Evolutionary conservation across 2,329 filamentous ascomycete species (phyloP).

Genomic region (Pseudogymnoascus destructans): DNA sequence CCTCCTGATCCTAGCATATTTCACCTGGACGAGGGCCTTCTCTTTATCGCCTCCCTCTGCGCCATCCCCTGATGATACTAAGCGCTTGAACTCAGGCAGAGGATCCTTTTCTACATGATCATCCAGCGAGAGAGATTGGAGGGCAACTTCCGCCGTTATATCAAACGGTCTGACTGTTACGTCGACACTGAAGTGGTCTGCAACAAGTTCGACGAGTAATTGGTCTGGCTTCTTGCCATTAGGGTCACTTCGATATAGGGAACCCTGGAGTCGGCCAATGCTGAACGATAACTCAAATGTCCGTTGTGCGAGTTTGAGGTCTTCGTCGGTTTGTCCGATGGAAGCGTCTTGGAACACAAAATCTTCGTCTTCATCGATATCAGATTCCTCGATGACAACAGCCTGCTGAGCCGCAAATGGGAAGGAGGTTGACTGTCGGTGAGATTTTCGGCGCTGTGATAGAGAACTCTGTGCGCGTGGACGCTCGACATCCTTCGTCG

Average conservation of each 20-base stretch:
- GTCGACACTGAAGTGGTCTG: constrained; percentile 74
- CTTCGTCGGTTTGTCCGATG: constrained; percentile 39
- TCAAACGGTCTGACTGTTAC: constrained; percentile 84
- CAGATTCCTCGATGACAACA: constrained; percentile 52
- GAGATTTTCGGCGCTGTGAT: constrained; percentile 30
- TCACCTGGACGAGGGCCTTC: constrained; percentile 73
- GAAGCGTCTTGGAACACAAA: constrained; percentile 55
- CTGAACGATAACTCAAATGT: constrained; percentile 96
- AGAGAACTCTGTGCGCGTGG: constrained; percentile 20
- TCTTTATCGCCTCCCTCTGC: constrained; percentile 64
- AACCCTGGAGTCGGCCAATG: constrained; percentile 86
- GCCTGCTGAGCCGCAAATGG: constrained; percentile 61
- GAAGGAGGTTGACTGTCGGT: constrained; percentile 56
- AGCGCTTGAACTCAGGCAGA: constrained; percentile 84
- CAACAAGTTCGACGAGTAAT: constrained; percentile 79
- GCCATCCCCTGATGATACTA: constrained; percentile 70
- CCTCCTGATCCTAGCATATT: constrained; percentile 78
- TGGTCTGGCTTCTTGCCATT: constrained; percentile 64
- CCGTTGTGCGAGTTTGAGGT: constrained; percentile 67
- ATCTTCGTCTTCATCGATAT: constrained; percentile 44
- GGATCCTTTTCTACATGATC: constrained; percentile 87
- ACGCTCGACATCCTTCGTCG: constrained; percentile 12
- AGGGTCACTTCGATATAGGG: constrained; percentile 75
- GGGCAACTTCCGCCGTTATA: constrained; percentile 81
- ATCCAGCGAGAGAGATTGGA: constrained; percentile 78